Base-by-base conservation (phyloP, 2,329 filamentous ascomycete species). In the Dactylonectria estremocensis region DNA sequence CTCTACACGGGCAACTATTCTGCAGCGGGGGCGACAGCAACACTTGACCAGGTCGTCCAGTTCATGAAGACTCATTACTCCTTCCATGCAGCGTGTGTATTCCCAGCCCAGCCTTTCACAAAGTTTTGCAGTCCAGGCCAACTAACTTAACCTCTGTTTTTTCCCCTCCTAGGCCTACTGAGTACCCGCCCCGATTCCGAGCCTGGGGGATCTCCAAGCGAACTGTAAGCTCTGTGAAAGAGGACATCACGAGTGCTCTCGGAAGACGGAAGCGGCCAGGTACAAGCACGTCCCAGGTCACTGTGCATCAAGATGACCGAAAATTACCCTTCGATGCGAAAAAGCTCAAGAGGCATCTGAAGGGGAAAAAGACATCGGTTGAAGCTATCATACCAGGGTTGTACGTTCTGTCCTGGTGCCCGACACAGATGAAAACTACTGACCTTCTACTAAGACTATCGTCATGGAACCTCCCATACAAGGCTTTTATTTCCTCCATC, bases 21-120 rank as follows among this genome's bases (percentile, higher is more conserved):
- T 31, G 53, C 11, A 31, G 46, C 48, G 13, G 43, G 54, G 8
- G 54, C 24, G 37, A 37, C 60, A n/a, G 18, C 50, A 46, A 67
- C 55, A n/a, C 33, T 64, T 33, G 54, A 55, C 24, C 58, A 71
- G 22, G 62, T 74, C 18, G 40, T 63, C n/a, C 43, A 48, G 11
- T 57, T 63, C 57, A 76, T 72, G 73, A 74, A 71, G 53, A 53
- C 59, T 3, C 31, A 74, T n/a, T 69, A 75, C 49, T 64, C 60
- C 20, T 70, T 72, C 37, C 48, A 60, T 64, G 65, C 59, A 14
- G 46, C 60, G 65, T 62, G 50, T 22, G 65, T 67, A 35, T 31
- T 35, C 14, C 14, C 22, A 22, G 13, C 53, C 31, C 14, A 16
- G 14, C 18, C 31, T 7, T 16, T 13, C 53, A 40, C 43, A 10